phyloP scores from a whole-genome alignment of 176 grass and related monocot species.

The Hordeum marinum region DNA sequence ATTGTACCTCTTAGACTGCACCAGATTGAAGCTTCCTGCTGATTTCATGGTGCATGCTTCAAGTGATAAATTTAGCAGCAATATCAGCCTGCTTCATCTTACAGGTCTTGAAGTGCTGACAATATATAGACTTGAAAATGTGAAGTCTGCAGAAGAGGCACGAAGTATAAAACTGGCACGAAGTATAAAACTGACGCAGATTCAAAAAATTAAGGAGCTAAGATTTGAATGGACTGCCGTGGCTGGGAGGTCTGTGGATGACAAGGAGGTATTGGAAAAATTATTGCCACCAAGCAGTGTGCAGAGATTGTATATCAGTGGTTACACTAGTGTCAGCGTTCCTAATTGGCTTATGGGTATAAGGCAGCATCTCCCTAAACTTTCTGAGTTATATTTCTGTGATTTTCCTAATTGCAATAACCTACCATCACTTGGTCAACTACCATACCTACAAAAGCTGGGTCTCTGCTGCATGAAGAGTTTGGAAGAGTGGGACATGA shows the following conservation, averaged over 20 bases:
- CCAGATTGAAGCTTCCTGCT: neutral
- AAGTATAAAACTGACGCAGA: neutral
- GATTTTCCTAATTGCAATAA: neutral
- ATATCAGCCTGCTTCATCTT: neutral
- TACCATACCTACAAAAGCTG: neutral
- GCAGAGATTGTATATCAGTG: neutral
- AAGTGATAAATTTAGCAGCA: neutral
- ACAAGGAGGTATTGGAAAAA: neutral
- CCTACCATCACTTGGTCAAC: neutral
- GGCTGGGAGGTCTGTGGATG: neutral
- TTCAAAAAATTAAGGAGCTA: neutral
- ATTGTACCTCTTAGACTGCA: neutral
- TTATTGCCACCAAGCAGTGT: neutral
- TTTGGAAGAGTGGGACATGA: neutral
- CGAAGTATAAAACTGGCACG: neutral
- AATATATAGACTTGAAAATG: neutral
- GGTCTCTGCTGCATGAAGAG: rapidly evolving
- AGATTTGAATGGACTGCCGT: neutral
- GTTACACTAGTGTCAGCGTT: neutral
- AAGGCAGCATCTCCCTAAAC: neutral
- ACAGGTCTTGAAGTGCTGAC: neutral
- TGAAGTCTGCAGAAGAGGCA: neutral
- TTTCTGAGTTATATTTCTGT: rapidly evolving
- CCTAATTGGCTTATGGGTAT: neutral
- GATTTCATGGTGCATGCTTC: neutral